Evolutionary conservation across 2,329 filamentous ascomycete genomes (phyloP).

Genomic region (Didymella arachidicola): DNA sequence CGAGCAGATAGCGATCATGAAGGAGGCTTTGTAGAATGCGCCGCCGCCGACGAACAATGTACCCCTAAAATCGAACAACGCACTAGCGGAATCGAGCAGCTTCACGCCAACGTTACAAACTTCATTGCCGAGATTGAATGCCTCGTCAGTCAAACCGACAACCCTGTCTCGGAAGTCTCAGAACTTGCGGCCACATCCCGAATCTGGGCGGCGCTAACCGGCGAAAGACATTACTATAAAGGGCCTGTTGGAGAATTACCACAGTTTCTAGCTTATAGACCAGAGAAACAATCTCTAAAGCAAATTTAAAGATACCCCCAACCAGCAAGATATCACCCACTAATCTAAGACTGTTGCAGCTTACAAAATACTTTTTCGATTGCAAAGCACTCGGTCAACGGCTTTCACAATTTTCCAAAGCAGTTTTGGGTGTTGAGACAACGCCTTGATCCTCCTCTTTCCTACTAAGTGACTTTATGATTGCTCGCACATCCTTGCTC

Average conservation of each 20-base stretch:
- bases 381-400: too few species aligned
- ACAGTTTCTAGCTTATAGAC: neutral
- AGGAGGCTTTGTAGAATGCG: constrained; percentile 48
- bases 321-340: too few species aligned
- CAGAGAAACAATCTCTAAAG: neutral
- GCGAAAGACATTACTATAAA: neutral
- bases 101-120: neutral
- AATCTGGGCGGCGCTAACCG: neutral
- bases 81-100: neutral
- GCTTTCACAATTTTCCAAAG: too few species aligned
- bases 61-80: neutral
- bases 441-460: neutral
- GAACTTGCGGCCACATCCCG: neutral
- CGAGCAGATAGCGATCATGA: constrained; percentile 67
- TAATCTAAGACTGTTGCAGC: too few species aligned
- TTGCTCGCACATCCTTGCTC: neutral
- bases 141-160: neutral
- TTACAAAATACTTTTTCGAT: too few species aligned
- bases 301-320: constrained; percentile 9
- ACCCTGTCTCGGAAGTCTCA: neutral
- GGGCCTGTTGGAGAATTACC: neutral
- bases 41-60: neutral
- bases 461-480: neutral
- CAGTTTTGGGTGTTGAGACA: too few species aligned
- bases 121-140: neutral